A percentile compares a stretch with the other conserved stretches of the same genome.
phyloP scores from a whole-genome alignment of 2,329 filamentous ascomycete genomes.

The Lomentospora prolificans region DNA sequence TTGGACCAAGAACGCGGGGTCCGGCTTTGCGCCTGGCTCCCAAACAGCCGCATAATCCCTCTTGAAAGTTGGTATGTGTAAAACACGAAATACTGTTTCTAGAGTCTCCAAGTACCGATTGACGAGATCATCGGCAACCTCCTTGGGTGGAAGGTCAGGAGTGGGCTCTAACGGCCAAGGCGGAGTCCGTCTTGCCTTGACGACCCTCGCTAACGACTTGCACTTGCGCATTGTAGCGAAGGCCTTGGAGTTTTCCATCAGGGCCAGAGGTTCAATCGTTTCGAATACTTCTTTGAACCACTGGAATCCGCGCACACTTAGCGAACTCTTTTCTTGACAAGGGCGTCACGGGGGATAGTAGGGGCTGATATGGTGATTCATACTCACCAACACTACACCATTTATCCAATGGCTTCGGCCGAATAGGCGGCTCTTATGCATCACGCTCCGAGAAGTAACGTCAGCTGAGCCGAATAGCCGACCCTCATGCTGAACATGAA shows the following conservation, averaged over 20 bases:
- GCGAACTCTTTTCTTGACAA: background rate
- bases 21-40: slow-evolving; percentile 19
- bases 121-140: slow-evolving; percentile 35
- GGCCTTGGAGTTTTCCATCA: slow-evolving; percentile 26
- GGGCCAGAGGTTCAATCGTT: slow-evolving; percentile 29
- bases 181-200: slow-evolving; percentile 40
- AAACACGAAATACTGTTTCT: slow-evolving; percentile 37
- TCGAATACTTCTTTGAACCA: slow-evolving; percentile 34
- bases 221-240: slow-evolving; percentile 33
- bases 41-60: slow-evolving; percentile 42
- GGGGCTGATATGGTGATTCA: background rate
- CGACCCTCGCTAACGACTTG: slow-evolving; percentile 40
- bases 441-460: slow-evolving; percentile 29
- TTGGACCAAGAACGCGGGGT: slow-evolving; percentile 40
- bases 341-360: background rate
- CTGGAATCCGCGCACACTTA: background rate
- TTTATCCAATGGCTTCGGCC: slow-evolving; percentile 51
- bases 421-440: slow-evolving; percentile 46
- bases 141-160: slow-evolving; percentile 33
- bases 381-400: slow-evolving; percentile 31
- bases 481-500: slow-evolving; percentile 31
- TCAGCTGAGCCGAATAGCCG: slow-evolving; percentile 19
- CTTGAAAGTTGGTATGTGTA: slow-evolving; percentile 41
- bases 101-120: slow-evolving; percentile 37
- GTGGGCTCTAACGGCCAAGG: slow-evolving; percentile 34